These are phyloP conservation scores for Chaetomium tenue DNA, from an alignment of 495 filamentous ascomycete species.

Conservation along the genomic window DNA sequence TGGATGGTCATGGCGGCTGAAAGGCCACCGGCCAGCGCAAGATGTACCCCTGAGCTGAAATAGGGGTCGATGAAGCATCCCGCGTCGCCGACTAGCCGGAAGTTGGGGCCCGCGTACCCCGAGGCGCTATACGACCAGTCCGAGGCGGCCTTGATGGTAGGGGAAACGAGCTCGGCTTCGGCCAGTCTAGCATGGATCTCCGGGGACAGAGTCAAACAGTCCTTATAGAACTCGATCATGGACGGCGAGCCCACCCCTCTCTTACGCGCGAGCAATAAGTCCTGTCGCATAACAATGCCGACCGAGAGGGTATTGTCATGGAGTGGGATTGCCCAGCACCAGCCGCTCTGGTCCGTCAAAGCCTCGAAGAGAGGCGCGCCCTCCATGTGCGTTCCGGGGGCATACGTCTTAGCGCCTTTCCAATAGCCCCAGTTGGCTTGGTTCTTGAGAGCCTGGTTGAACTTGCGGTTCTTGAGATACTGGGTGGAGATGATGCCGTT, in stretches of 20 bases:
- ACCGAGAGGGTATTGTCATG: slow-evolving; percentile 45
- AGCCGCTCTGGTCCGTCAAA: slow-evolving; percentile 42
- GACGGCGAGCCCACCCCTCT: slow-evolving; percentile 27
- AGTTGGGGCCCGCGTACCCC: slow-evolving; percentile 37
- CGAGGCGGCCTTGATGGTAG: slow-evolving; percentile 38
- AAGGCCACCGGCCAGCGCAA: slow-evolving; percentile 47
- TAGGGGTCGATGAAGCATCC: slow-evolving; percentile 48
- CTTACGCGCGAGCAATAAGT: slow-evolving; percentile 33
- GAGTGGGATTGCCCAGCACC: slow-evolving; percentile 49
- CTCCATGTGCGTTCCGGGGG: slow-evolving; percentile 34
- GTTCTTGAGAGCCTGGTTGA: slow-evolving; percentile 45
- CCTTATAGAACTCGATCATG: slow-evolving; percentile 41
- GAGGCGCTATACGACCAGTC: slow-evolving; percentile 47
- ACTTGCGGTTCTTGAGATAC: slow-evolving; percentile 46
- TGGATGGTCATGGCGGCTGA: slow-evolving; percentile 45
- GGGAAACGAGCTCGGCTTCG: slow-evolving; percentile 29
- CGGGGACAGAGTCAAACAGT: slow-evolving; percentile 37
- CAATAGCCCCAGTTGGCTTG: slow-evolving; percentile 50
- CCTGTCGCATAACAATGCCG: slow-evolving; percentile 43
- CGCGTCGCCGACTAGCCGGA: slow-evolving; percentile 46
- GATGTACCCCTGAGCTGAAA: slow-evolving; percentile 50
- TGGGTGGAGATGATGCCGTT: slow-evolving; percentile 41
- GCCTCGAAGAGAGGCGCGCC: slow-evolving; percentile 45
- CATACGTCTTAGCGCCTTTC: slow-evolving; percentile 34
- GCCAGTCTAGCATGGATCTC: slow-evolving; percentile 29